Conservation (phyloP, 345 rosid genomes). For the Gossypium bickii region DNA sequence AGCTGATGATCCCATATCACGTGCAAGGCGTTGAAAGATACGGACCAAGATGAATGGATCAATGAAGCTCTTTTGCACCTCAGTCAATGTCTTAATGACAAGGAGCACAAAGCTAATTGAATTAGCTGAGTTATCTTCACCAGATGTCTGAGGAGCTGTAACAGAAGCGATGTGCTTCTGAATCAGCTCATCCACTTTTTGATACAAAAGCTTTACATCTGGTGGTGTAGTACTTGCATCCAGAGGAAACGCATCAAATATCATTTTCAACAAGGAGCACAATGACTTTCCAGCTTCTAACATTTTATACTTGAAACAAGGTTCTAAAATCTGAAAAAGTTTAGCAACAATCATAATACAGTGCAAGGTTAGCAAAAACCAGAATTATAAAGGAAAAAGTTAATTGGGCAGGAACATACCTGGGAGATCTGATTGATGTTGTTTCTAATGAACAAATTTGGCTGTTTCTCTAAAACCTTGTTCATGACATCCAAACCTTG, state of each 20-base stretch:
- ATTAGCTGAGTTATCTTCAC: conserved; percentile 71
- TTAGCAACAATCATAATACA: conserved; percentile 13
- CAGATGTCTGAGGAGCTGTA: conserved; percentile 62
- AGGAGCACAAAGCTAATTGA: conserved; percentile 88
- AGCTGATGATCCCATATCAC: conserved; percentile 83
- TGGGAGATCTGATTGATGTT: conserved; percentile 90
- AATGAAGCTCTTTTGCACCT: conserved; percentile 68
- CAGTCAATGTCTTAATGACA: conserved; percentile 85
- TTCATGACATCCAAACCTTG: conserved; percentile 99
- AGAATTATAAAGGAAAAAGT: conserved; percentile 6
- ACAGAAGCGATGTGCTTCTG: conserved; percentile 72
- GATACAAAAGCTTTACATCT: conserved; percentile 75
- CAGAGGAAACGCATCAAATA: conserved; percentile 78
- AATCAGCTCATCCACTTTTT: conserved; percentile 84
- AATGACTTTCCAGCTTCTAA: conserved; percentile 92
- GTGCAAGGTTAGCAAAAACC: conserved; percentile 1
- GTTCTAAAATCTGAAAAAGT: conserved; percentile 78
- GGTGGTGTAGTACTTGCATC: conserved; percentile 61
- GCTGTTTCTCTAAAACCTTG: conserved; percentile 95
- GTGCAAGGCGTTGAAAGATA: conserved; percentile 83
- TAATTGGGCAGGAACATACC: conserved; percentile 33
- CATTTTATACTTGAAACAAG: conserved; percentile 92
- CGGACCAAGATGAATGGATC: conserved; percentile 75
- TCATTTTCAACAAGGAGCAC: conserved; percentile 93
- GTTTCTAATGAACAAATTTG: conserved; percentile 85